Conservation (phyloP, 208 protist species). For the Cochliopodium minus region DNA sequence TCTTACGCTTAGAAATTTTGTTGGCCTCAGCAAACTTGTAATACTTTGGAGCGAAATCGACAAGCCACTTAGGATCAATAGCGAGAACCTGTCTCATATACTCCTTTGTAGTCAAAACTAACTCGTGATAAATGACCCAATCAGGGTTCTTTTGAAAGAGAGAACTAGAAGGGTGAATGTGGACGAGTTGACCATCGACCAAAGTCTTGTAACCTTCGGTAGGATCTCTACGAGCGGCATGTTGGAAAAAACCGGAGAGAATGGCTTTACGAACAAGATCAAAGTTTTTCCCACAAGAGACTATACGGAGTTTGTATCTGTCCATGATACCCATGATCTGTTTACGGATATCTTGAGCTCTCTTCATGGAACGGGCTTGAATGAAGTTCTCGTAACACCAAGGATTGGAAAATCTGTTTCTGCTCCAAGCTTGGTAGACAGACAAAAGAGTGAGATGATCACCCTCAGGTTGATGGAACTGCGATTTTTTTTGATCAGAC, state of each 20-base stretch:
- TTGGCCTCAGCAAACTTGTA: conserved; percentile 27
- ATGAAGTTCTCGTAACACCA: conserved; percentile 94
- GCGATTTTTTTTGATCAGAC: conserved; percentile 79
- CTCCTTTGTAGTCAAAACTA: conserved; percentile 64
- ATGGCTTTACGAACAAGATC: conserved; percentile 78
- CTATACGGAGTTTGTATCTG: conserved; percentile 62
- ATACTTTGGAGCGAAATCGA: conserved; percentile 43
- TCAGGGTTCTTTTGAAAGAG: conserved; percentile 28
- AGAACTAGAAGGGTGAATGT: conserved; percentile 22
- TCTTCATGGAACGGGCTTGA: conserved; percentile 74
- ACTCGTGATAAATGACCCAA: conserved; percentile 58
- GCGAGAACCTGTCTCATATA: conserved; percentile 55
- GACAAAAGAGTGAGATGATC: conserved; percentile 60
- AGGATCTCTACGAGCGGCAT: conserved; percentile 70
- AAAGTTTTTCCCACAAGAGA: conserved; percentile 71
- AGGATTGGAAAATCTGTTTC: conserved; percentile 53
- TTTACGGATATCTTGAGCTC: conserved; percentile 84
- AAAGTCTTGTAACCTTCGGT: conserved; percentile 58
- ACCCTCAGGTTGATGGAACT: conserved; percentile 75
- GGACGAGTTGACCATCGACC: conserved; percentile 34
- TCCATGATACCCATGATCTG: conserved; percentile 83
- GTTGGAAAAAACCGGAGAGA: conserved; percentile 86
- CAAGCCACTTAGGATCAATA: conserved; percentile 50
- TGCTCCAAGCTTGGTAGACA: conserved; percentile 55
- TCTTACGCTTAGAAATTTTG: conserved; percentile 33